These are phyloP conservation scores for Phytophthora lateralis DNA, from an alignment of 352 stramenopile species.

Conservation along the genomic window DNA sequence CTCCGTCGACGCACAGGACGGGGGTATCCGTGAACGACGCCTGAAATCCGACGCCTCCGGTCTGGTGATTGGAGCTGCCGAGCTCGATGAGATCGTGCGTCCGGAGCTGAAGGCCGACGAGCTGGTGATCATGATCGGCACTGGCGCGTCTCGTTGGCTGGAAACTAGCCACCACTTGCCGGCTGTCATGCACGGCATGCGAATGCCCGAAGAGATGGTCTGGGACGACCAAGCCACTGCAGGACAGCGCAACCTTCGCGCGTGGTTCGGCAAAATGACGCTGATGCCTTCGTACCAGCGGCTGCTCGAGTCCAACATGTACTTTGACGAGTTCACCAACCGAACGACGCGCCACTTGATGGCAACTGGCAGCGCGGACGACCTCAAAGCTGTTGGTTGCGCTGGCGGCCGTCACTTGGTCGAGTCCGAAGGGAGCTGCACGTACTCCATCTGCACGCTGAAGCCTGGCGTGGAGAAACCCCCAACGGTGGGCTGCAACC, in stretches of 20 bases:
- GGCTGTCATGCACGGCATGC: conserved; percentile 65
- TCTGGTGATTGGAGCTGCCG: conserved; percentile 43
- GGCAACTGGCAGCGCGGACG: conserved; percentile 6
- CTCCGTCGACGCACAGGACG: conserved; percentile 27
- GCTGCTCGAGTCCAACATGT: conserved; percentile 33
- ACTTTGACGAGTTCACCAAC: conserved; percentile 49
- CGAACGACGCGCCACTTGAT: conserved; percentile 44
- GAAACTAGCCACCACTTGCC: conserved; percentile 47
- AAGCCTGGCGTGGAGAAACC: conserved; percentile 31
- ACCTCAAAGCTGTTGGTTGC: conserved; percentile 51
- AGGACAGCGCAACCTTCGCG: conserved; percentile 39
- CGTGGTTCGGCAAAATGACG: conserved; percentile 73
- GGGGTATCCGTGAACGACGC: conserved; percentile 23
- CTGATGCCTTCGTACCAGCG: conserved; percentile 53
- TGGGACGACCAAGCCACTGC: conserved; percentile 11
- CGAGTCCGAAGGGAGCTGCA: conserved; percentile 46
- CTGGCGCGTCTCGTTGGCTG: conserved; percentile 51
- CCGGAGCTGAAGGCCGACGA: conserved; percentile 59
- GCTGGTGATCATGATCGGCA: conserved; percentile 63
- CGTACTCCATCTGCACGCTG: conserved; percentile 36
- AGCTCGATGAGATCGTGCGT: conserved; percentile 38
- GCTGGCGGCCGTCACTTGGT: conserved; percentile 44
- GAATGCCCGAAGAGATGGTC: conserved; percentile 44
- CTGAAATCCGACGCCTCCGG: conserved; percentile 42
- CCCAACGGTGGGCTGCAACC: conserved; percentile 38